Base-by-base conservation (phyloP, 441 rosid species). In the Adansonia grandidieri region DNA sequence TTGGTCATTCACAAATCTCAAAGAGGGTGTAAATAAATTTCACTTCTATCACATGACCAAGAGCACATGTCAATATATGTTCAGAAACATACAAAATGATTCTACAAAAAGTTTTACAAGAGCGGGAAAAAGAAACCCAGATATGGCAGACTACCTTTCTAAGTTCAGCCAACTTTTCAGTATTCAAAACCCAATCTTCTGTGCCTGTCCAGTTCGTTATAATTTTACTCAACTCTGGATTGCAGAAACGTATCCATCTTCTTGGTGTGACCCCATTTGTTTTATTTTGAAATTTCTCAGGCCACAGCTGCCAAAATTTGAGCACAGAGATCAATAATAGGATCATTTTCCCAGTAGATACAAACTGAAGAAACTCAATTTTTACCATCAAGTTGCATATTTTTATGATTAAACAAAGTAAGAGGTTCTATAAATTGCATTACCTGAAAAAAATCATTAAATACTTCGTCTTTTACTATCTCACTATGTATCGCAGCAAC, bases 251-350 rank as follows among this genome's bases (percentile, higher is more conserved):
- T 45, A 94, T 91, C 98, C 98, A 96, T 84, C 99, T 90, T 81
- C 98, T 90, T 40, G 99, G 98, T 32, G 99, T 94, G 80, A 96
- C 99, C 77, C 99, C 99, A 70, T 96, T 96, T 79, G 98, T 96
- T 83, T 96, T 94, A 80, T 96, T 96, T 84, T 92, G 97, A 81
- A 96, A 96, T 74, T 94, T 96, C 44, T 87, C 85, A 1, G 97
- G 99, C 96, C 98, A 96, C 82, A 96, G 78, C 98, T 94, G 92
- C 84, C 76, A 85, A 60, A 82, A 19, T 47, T 44, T 63, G 63
- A 77, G 70, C 73, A 73, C 40, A 82, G 20, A 77, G 58, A 72
- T 74, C 9, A 73, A 71, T 57, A 8, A 48, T 65, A 70, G 68
- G 28, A 71, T 60, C 13, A 68, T 9, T 71, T 72, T 64, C 56